phyloP scores from a whole-genome alignment of 2,329 filamentous ascomycete genomes.

The Neodidymelliopsis sp. region DNA sequence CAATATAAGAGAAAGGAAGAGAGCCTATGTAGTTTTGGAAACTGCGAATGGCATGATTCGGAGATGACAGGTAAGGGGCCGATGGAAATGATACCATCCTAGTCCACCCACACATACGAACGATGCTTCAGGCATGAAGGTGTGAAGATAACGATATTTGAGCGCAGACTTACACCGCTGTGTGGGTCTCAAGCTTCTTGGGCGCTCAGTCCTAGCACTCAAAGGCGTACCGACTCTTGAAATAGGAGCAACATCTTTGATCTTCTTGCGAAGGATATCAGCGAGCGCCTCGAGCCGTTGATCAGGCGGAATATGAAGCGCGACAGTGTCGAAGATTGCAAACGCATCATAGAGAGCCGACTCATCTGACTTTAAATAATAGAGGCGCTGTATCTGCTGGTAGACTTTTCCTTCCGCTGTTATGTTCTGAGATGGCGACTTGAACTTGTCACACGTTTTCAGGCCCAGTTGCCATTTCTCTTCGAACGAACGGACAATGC shows the following conservation, averaged over 20 bases:
- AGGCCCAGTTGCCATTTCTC: constrained; percentile 32
- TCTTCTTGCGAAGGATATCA: constrained; percentile 18
- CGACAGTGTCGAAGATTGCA: constrained; percentile 23
- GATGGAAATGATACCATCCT: not conserved
- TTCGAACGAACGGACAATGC: constrained; percentile 31
- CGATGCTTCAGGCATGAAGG: not conserved
- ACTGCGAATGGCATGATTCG: too few species aligned
- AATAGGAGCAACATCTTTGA: not conserved
- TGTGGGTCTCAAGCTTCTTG: constrained; percentile 11
- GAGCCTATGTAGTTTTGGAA: too few species aligned
- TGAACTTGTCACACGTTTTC: constrained; percentile 13
- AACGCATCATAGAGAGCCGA: constrained; percentile 27
- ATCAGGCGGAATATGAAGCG: not conserved
- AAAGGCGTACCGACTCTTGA: constrained; percentile 9
- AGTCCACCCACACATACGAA: not conserved
- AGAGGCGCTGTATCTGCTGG: constrained; percentile 27
- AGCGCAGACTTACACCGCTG: constrained; percentile 20
- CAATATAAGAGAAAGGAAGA: too few species aligned
- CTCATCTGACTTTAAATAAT: constrained; percentile 21
- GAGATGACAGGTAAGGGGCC: not conserved
- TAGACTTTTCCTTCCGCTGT: constrained; percentile 23
- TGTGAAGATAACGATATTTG: not conserved
- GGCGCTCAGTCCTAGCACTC: constrained; percentile 14
- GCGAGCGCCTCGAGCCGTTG: constrained; percentile 20
- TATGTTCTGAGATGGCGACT: constrained; percentile 30